Evolutionary conservation across 345 rosid species (phyloP), one percentile per base, ranked within the genome.

Genomic region (Syzygium aqueum): DNA sequence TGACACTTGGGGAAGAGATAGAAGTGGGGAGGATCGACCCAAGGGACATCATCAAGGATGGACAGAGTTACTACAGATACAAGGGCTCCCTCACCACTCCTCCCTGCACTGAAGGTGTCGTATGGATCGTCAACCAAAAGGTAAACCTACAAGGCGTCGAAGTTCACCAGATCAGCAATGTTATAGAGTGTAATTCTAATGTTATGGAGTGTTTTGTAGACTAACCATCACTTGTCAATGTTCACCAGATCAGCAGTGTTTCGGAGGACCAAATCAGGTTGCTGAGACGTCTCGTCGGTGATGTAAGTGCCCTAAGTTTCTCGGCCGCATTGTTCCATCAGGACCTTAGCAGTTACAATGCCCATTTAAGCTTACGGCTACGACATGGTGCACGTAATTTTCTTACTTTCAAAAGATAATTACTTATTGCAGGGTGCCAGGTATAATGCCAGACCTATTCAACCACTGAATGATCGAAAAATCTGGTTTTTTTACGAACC

Each of bases 21-120:
- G 8, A 28, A 14, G 85, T 89, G 89, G 99, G 99, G 22, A 27
- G 83, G 65, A 82, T 94, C 10, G 92, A 95, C 90, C 97, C 99
- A 25, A 87, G 85, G 12, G 87, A 91, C 11, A 90, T 95, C 12
- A 92, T 88, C 87, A 86, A 89, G 89, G 91, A 89, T 54, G 95
- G 96, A 86, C 89, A 85, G 40, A 90, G 85, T 37, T 91, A 92
- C 85, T 95, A 93, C 87, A 93, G 94, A 87, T 95, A 97, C 88
- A 54, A 65, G 21, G 99, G 99, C 61, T 97, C 99, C 7, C 96
- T 97, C 67, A 94, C 99, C 2, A 89, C 92, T 52, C 97, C 99
- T 90, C 98, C 98, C 73, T 97, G 98, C 88, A 92, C 97, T 5
- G 93, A 97, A 93, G 95, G 93, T 85, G 97, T 97, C 85, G 89